Conservation (phyloP, 345 rosid species). For the Pistacia integerrima region DNA sequence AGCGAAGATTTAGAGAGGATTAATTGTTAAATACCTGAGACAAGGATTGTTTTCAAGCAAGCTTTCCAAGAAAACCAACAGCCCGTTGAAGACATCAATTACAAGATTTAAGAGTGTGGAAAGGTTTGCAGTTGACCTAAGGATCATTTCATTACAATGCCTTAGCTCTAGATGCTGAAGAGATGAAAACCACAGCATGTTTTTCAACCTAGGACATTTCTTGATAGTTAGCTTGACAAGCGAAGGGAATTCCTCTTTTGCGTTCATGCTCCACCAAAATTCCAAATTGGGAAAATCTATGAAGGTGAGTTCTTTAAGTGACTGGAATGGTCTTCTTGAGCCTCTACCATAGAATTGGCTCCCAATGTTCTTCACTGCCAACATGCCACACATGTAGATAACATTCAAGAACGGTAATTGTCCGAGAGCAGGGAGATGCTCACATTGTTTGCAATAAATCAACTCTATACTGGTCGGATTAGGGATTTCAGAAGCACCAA, state of each 20-base stretch:
- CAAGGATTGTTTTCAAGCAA: slow-evolving; percentile 10
- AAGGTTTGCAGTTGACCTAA: slow-evolving; percentile 5
- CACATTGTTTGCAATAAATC: not conserved
- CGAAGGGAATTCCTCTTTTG: slow-evolving; percentile 7
- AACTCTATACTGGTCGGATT: not conserved
- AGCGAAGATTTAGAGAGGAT: slow-evolving; percentile 8
- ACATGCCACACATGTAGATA: slow-evolving; percentile 14
- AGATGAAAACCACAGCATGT: slow-evolving; percentile 3
- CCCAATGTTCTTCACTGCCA: slow-evolving; percentile 2
- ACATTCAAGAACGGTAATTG: not conserved
- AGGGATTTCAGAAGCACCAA: slow-evolving; percentile 1
- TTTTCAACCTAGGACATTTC: slow-evolving; percentile 11
- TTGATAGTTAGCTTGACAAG: slow-evolving; percentile 8
- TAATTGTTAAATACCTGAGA: slow-evolving; percentile 11
- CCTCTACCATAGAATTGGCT: slow-evolving; percentile 12
- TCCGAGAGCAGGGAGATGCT: slow-evolving; percentile 13
- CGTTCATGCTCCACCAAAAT: slow-evolving; percentile 8
- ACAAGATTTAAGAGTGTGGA: slow-evolving; percentile 3
- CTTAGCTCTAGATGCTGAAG: slow-evolving; percentile 19
- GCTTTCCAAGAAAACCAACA: not conserved
- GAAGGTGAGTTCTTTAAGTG: slow-evolving; percentile 2
- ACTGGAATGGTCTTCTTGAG: slow-evolving; percentile 2
- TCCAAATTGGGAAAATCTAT: slow-evolving; percentile 10
- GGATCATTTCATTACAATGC: slow-evolving; percentile 3
- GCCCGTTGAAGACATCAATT: not conserved